Base-by-base conservation (phyloP, 208 protist genomes). In the Trypanosoma conorhini region DNA sequence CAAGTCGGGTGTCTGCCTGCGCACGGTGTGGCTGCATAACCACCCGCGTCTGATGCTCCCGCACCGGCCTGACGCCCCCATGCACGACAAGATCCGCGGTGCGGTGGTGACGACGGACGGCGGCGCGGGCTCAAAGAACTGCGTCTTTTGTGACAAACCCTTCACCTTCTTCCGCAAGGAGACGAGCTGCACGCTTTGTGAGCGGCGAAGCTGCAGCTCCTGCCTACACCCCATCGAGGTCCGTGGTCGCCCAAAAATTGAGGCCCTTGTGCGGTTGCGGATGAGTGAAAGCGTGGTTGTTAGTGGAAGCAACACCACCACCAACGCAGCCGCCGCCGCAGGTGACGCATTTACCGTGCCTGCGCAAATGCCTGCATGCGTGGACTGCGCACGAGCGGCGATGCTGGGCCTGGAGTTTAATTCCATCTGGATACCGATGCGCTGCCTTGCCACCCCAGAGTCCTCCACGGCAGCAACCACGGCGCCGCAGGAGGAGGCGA, bases 111-210 rank as follows among this genome's bases (percentile, higher is more conserved):
- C 63, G 5, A 22, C 33, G 26, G 35, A 44, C 38, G 26, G 30
- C 35, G 26, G 22, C 26, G 46, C 15, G 21, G 56, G 26, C 42
- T 19, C 0, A 28, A 79, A 74, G 26, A 51, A 2, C 21, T 95
- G 86, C 63, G 81, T 72, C 24, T 67, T 93, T 55, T 95, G 90
- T 65, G 66, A 73, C 7, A 89, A 85, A 52, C 75, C 79, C 30
- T 95, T 87, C 77, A 83, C 76, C 35, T 86, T 95, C 62, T 95
- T 92, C 71, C 80, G 90, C 9, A 83, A 85, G 55, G 78, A 80
- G 21, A 48, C 59, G n/a, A 66, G 63, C 31, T 95, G 90, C 62
- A 80, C 77, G 7, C 46, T 93, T 54, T 95, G 90, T 61, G 70
- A 87, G 30, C 84, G 85, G 30, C 79, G 72, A 10, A 74, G 74